A percentile compares a stretch with the other conserved stretches of the same genome.
Conservation (phyloP, 2,329 filamentous ascomycete species). For the Pseudopithomyces maydicus region DNA sequence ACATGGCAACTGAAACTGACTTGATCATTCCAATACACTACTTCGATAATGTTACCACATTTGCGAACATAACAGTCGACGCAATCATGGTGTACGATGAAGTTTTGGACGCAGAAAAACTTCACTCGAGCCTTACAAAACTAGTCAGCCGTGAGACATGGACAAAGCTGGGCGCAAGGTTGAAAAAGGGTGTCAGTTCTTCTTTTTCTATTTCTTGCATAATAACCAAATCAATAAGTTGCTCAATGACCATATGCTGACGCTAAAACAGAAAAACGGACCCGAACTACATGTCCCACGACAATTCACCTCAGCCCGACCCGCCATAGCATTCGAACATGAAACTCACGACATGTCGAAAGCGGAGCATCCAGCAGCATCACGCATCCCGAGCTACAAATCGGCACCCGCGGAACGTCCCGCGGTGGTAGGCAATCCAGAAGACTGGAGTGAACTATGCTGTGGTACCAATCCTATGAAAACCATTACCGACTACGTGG, state of each 20-base stretch:
- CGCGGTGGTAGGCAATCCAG: background rate
- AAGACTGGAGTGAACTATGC: background rate
- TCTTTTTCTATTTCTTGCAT: too few species aligned
- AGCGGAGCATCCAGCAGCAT: background rate
- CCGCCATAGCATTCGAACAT: background rate
- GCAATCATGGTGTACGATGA: slow-evolving; percentile 3
- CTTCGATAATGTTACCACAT: background rate
- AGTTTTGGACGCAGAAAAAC: background rate
- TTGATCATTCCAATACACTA: background rate
- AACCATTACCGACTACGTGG: background rate
- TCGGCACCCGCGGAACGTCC: background rate
- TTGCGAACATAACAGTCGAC: background rate
- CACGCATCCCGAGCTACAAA: slow-evolving; percentile 1
- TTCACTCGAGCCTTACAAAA: background rate
- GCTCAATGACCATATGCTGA: background rate
- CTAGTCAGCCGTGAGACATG: background rate
- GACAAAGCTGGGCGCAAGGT: background rate
- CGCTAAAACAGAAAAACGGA: background rate
- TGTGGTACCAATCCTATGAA: background rate
- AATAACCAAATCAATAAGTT: too few species aligned
- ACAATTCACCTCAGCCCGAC: background rate
- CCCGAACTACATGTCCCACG: background rate
- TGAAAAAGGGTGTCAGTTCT: background rate
- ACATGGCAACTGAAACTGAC: background rate
- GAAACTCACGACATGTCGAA: background rate